Evolutionary conservation across 192 early-diverging fungal genomes (phyloP), one percentile per base, ranked within the genome.

Genomic region (Allomyces macrogynus): DNA sequence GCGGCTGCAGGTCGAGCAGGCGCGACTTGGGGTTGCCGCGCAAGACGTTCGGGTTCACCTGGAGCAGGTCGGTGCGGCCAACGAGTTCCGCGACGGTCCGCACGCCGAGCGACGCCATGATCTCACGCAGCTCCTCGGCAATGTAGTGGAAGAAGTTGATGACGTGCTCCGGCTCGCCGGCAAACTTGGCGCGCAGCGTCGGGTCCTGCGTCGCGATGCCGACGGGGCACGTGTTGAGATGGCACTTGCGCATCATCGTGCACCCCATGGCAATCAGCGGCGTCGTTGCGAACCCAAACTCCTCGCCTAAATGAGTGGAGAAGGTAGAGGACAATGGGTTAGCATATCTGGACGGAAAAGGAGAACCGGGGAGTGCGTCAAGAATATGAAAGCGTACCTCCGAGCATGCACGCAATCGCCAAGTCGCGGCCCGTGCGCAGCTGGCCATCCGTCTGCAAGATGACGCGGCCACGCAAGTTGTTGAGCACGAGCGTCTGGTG

Each of bases 131-230:
- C 67, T 98, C 93, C 72, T 98, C 95, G 25, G 91, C 90, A 68
- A 98, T 79, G 73, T 93, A 98, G 81, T 85, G 84, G 84, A 98
- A 98, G 81, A 98, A 98, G 79, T 98, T 96, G 70, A 98, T 78
- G 23, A 98, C 92, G 65, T 98, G 84, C 73, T 98, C 95, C n/a
- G 95, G 93, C 64, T 78, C 75, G 23, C 95, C 95, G 61, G 79
- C 86, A 73, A 98, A 98, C 81, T 94, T 95, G 68, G 86, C 84
- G 32, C 95, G 88, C 64, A 98, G 81, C 54, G 77, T 86, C 8
- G 89, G 88, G 72, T 98, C 95, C 78, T 98, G 95, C 10, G 95
- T 98, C 32, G 93, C 93, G 70, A 98, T 84, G 69, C 95, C 95
- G 44, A 98, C 95, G 22, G 95, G 88, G 65, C 95, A 98, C 71